Conservation (phyloP, 257 asterid genomes). For the Nicotiana noctiflora region DNA sequence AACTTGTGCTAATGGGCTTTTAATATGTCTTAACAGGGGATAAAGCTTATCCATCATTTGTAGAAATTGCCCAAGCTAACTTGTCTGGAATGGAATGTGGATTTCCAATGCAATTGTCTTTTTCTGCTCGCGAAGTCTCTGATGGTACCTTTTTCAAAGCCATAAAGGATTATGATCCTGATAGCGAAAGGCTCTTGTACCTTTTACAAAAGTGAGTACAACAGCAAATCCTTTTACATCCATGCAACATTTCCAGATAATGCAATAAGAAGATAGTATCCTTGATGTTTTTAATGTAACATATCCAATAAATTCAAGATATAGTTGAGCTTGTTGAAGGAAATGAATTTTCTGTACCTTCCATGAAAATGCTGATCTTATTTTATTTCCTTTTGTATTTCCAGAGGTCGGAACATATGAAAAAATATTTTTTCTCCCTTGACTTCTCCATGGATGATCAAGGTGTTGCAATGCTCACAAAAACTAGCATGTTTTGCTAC, state of each 20-base stretch:
- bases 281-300: background rate
- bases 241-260: constrained; percentile 10
- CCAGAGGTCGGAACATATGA: background rate
- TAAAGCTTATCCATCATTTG: constrained; percentile 74
- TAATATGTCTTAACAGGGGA: constrained; percentile 42
- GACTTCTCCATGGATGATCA: background rate
- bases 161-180: constrained; percentile 81
- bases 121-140: constrained; percentile 94
- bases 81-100: constrained; percentile 65
- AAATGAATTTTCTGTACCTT: background rate
- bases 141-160: constrained; percentile 88
- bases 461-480: background rate
- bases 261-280: constrained; percentile 13
- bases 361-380: background rate
- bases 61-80: constrained; percentile 47
- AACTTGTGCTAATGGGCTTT: constrained; percentile 21
- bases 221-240: constrained; percentile 2
- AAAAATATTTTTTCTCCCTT: background rate
- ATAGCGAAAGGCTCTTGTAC: constrained; percentile 60
- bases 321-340: background rate
- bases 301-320: background rate
- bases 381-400: background rate
- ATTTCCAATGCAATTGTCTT: constrained; percentile 77
- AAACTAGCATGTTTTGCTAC: background rate
- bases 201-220: constrained; percentile 62